A percentile compares a stretch with the other conserved stretches of the same genome.
phyloP scores from a whole-genome alignment of 768 basidiomycete genomes.

The Russula emetica region DNA sequence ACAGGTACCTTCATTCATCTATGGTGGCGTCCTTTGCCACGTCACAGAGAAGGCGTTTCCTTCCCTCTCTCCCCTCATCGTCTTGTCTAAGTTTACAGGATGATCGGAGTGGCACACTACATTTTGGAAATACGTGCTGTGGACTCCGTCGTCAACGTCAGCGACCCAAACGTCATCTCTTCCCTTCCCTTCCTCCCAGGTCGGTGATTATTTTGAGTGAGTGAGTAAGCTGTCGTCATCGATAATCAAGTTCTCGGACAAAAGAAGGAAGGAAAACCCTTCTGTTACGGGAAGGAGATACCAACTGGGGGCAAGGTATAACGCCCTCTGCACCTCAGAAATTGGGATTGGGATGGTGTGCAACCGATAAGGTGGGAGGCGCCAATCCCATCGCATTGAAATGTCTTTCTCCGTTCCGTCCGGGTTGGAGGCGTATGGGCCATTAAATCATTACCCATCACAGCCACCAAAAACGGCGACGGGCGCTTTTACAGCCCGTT shows the following conservation, averaged over 20 bases:
- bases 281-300: background rate
- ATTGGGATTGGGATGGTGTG: background rate
- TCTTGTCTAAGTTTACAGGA: background rate
- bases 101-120: background rate
- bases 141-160: background rate
- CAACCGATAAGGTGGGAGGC: constrained; percentile 5
- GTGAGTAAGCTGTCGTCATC: background rate
- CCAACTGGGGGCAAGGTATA: background rate
- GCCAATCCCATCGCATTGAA: constrained; percentile 1
- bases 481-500: background rate
- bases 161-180: constrained; percentile 7
- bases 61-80: background rate
- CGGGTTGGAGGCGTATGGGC: background rate
- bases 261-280: background rate
- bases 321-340: background rate
- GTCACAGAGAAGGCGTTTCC: background rate
- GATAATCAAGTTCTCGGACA: background rate
- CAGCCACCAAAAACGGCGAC: background rate
- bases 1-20: background rate
- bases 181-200: background rate
- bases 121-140: background rate
- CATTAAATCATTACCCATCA: too few relatives aligned
- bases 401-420: background rate
- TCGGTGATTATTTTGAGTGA: background rate
- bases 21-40: background rate